Evolutionary conservation across 495 filamentous ascomycete species (phyloP), one percentile per base, ranked within the genome.

Genomic region (Peziza echinospora): DNA sequence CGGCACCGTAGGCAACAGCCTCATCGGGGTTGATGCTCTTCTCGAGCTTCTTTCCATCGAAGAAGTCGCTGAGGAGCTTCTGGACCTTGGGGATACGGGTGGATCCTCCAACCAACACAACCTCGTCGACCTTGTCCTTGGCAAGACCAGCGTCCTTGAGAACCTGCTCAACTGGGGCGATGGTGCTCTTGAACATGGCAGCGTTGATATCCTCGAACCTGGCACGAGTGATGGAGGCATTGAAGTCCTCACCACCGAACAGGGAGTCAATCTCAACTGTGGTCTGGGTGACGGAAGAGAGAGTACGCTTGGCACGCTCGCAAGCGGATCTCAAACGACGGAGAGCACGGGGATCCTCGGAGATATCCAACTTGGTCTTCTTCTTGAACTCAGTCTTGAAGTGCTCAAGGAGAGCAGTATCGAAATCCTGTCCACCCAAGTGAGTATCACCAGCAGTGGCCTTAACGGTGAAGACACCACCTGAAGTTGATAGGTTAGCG

Each of bases 21-120:
- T 96, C 89, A 59, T 97, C 89, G 54, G 89, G 89, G 76, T 97
- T 96, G 73, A 97, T 96, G 68, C 80, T 83, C 75, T 93, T 93
- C 77, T 94, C 92, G 55, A 92, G 76, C 73, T 96, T 91, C 82
- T 97, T 97, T 64, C 83, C 83, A 64, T 93, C 84, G 75, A 93
- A 94, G 73, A 93, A 92, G 71, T 92, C 89, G 72, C 76, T 84
- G 56, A 93, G 78, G 60, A 94, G 80, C 73, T 91, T 91, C 77
- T 96, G 91, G 65, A 97, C 87, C 68, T 84, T 82, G 62, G 89
- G 89, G 56, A 97, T 97, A 82, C 89, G 89, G 62, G 91, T 96
- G 46, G 91, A 97, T 54, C 91, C 91, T 75, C 89, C 89, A 61
- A 97, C 91, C 34, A 97, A 72, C 60, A 97, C 89, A 56, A 96